phyloP scores from a whole-genome alignment of 176 grass and related monocot species.

The Oryza brachyantha region DNA sequence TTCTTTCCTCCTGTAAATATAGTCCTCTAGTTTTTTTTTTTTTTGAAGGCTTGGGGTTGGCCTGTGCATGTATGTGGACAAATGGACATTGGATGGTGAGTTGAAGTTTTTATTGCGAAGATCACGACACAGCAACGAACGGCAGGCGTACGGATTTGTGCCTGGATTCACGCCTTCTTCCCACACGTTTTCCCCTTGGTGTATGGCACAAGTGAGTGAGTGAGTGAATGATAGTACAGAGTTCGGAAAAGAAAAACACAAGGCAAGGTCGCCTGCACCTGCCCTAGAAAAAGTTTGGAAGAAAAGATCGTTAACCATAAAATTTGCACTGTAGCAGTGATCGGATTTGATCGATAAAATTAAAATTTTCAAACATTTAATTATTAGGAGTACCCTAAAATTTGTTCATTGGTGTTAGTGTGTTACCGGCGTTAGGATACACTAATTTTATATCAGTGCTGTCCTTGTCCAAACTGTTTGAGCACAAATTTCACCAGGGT shows the following conservation, averaged over 20 bases:
- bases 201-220: background rate
- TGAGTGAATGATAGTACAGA: background rate
- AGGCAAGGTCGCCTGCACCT: background rate
- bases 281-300: too few species aligned
- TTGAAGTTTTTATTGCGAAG: background rate
- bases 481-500: too few species aligned
- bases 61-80: background rate
- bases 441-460: too few species aligned
- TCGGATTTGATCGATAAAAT: too few species aligned
- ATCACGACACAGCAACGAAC: background rate
- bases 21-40: background rate
- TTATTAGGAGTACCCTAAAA: too few species aligned
- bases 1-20: constrained; percentile 19
- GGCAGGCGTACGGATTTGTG: background rate
- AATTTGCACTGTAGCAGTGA: too few species aligned
- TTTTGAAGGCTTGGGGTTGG: background rate
- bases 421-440: too few species aligned
- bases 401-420: too few species aligned
- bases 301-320: too few species aligned
- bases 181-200: background rate
- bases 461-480: too few species aligned
- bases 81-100: background rate
- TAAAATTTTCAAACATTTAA: too few species aligned
- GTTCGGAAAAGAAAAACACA: background rate
- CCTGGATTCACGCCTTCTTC: background rate